phyloP scores from a whole-genome alignment of 371 early-diverging fungal genomes.

The Saksenaea oblongispora region DNA sequence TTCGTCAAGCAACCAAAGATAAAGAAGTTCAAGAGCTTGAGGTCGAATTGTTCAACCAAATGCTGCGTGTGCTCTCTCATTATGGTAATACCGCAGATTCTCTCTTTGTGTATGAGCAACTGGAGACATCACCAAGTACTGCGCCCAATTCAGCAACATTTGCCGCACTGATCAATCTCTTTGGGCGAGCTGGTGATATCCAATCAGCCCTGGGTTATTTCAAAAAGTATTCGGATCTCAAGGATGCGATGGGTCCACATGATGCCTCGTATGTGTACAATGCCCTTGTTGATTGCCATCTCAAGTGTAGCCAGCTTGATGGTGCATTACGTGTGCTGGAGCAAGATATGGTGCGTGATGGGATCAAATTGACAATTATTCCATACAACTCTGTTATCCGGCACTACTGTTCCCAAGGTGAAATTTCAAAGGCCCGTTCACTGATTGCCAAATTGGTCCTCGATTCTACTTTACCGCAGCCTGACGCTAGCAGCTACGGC shows the following conservation, averaged over 20 bases:
- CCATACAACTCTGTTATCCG: conserved; percentile 50
- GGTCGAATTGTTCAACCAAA: conserved; percentile 39
- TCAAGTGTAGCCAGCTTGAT: conserved; percentile 35
- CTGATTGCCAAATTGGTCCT: conserved; percentile 26
- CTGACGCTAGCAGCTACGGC: conserved; percentile 45
- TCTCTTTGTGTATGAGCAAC: conserved; percentile 32
- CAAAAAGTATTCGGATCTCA: conserved; percentile 22
- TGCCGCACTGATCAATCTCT: conserved; percentile 46
- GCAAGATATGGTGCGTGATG: conserved; percentile 29
- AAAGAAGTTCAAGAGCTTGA: conserved; percentile 32
- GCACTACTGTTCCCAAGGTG: conserved; percentile 32
- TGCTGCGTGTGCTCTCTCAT: conserved; percentile 45
- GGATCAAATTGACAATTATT: conserved; percentile 33
- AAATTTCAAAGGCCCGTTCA: conserved; percentile 30
- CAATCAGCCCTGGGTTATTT: conserved; percentile 36
- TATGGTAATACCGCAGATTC: conserved; percentile 37
- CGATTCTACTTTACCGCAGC: conserved; percentile 26
- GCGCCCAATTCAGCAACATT: conserved; percentile 38
- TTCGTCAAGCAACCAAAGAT: conserved; percentile 26
- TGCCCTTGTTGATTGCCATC: conserved; percentile 44
- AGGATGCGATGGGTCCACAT: conserved; percentile 23
- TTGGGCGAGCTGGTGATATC: conserved; percentile 48
- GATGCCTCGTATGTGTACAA: conserved; percentile 45
- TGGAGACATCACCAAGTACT: conserved; percentile 22
- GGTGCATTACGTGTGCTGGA: conserved; percentile 40